Evolutionary conservation across 768 basidiomycete genomes (phyloP), one percentile per base, ranked within the genome.

Genomic region (Pleurotus tuber-regium): DNA sequence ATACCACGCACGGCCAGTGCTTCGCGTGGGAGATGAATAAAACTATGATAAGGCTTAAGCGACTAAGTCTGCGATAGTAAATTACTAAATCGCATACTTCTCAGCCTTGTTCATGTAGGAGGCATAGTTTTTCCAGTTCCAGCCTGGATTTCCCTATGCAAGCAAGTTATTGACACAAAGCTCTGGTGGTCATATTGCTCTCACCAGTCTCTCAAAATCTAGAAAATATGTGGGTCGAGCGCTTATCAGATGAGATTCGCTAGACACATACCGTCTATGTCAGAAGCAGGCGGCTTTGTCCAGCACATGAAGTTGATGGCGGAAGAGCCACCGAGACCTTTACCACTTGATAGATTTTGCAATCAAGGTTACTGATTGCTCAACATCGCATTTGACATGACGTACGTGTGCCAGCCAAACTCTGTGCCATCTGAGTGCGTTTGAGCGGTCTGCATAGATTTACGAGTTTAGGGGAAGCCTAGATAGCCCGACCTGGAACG

Each of bases 291-390:
- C 1, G 61, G 61, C 3, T 47, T 51, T 16, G 43, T 52, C 39
- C 59, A 62, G n/a, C 44, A 44, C 18, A 54, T 57, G 18, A 57
- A 54, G 31, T 62, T 61, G 43, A 60, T 54, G 3, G 52, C 54
- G 21, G 61, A 60, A 33, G 52, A 56, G 23, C 61, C 62, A 12
- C 62, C 62, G 16, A 63, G 61, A 10, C 59, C 55, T 23, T 58
- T 56, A 9, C 62, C 61, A 5, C 62, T 63, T 1, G 0, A 11
- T 9, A 12, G 14, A 6, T 12, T 2, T 18, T 12, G 26, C 2
- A 21, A 14, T 1, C 4, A 3, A 12, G 29, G 2, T 19, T 5
- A 6, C 36, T 33, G 50, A 33, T 11, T 42, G 5, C 23, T 38
- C 10, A 47, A 53, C 18, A 1, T 6, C 35, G 1, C 9, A 36